Evolutionary conservation across 2,329 filamentous ascomycete genomes (phyloP), one percentile per base, ranked within the genome.

Genomic region (Aspergillus fijiensis): DNA sequence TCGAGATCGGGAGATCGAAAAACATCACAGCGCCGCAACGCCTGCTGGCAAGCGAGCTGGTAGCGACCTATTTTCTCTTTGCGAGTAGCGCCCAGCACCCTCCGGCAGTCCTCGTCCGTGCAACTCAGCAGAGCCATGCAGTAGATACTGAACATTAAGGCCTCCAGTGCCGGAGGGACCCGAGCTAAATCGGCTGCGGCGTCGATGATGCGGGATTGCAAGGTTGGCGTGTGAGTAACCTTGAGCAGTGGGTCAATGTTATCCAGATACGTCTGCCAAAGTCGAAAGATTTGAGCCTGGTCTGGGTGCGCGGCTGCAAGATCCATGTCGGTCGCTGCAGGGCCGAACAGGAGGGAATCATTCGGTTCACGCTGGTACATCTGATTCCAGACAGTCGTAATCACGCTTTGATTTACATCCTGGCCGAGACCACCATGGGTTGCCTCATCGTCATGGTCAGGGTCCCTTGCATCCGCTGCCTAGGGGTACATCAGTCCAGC

Each of bases 161-260:
- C 86, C 68, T 90, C 87, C 21, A 89, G 80, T 11, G 81, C 81
- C 55, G 80, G 82, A 1, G 81, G 76, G 4, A 87, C 82, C 62
- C 81, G 83, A 29, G 80, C 75, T 5, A 86, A 70, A 55, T 86
- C 80, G 3, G 82, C 81, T 39, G 82, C 82, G 7, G 86, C 86
- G 59, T 87, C 84, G 54, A 90, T 83, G 45, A 91, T 82, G 55
- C 83, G 82, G n/a, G 76, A 78, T 69, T 90, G 87, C 1, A 90
- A 75, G 1, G 83, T 89, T 0, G 87, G 87, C 0, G 85, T 83
- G 68, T 91, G 88, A 0, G 85, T 87, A 58, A 90, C 79, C 68
- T 89, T 90, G 51, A 89, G 78, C 5, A 91, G 70, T 0, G 88
- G 87, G 65, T 90, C 87, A 65, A 90, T 84, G 66, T 89, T 89